Base-by-base conservation (phyloP, 192 early-diverging fungal genomes). In the Mycoemilia scoparia region DNA sequence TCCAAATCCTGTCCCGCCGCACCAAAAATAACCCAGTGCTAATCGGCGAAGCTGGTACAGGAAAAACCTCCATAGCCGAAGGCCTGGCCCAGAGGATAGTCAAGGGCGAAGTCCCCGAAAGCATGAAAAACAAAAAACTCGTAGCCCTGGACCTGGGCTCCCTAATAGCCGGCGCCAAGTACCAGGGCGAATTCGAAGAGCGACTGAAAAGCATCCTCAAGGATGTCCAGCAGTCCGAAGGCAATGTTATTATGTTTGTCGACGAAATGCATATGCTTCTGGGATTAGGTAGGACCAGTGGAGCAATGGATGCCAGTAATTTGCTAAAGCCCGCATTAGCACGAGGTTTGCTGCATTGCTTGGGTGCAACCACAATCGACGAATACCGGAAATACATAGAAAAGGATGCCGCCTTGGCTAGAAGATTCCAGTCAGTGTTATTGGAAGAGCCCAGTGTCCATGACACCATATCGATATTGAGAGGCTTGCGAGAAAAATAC, bases 31-130 rank as follows among this genome's bases (percentile, higher is more conserved):
- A 79, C 41, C 77, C 79, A 0, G 69, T 77, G 1, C 47, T 83
- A 16, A 73, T 80, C 11, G 79, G 79, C 39, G 79, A 80, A 15
- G 77, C 81, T 4, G 81, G 82, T 38, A 76, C 78, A 0, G 82
- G 82, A 24, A 84, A 84, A 38, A 84, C 82, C 0, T 79, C 82
- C 20, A 82, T 84, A 35, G 79, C 71, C 10, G 79, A 83, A 42
- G 79, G 79, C 6, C 54, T 83, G 21, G 79, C 79, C 1, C 79
- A 83, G 51, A 53, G 80, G 22, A 80, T 83, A 11, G 53, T 81
- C 26, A 71, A 73, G 46, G 71, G 69, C 19, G 76, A 81, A 34
- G 77, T 83, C 0, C 77, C 80, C 17, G 80, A 80, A 45, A 74
- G 69, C 26, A 79, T 84, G 49, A 74, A 77, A 40, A 66, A 78